phyloP scores from a whole-genome alignment of 768 basidiomycete species.

The Gloeostereum incarnatum region DNA sequence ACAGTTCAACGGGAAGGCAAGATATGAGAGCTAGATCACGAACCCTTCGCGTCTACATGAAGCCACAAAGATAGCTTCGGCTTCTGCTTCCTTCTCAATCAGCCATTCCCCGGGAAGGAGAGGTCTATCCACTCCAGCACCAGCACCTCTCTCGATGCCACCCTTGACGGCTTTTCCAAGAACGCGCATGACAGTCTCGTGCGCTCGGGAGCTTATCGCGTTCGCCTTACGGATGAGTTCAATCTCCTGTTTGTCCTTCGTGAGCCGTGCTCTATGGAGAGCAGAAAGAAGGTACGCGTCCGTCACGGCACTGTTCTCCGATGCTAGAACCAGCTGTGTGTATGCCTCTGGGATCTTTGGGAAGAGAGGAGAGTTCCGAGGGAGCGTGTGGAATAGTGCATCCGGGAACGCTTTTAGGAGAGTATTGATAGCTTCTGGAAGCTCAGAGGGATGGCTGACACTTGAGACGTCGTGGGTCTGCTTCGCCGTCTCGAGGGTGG shows the following conservation, averaged over 20 bases:
- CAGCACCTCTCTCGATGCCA: conserved; percentile 31
- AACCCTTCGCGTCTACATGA: conserved; percentile 85
- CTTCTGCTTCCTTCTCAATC: conserved; percentile 88
- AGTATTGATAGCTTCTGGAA: conserved; percentile 36
- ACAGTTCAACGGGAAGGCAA: conserved; percentile 2
- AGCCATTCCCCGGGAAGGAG: conserved; percentile 76
- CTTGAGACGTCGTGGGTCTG: conserved; percentile 49
- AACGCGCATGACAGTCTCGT: conserved; percentile 88
- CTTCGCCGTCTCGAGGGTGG: conserved; percentile 43
- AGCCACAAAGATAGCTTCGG: conserved; percentile 89
- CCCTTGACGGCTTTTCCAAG: conserved; percentile 66
- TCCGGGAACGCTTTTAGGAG: conserved; percentile 38
- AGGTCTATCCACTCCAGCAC: conserved; percentile 36
- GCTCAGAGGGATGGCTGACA: conserved; percentile 35
- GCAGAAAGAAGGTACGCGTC: conserved; percentile 66
- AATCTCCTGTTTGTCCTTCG: conserved; percentile 71
- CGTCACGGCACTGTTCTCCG: conserved; percentile 29
- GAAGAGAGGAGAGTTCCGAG: conserved; percentile 39
- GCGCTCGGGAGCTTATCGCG: conserved; percentile 80
- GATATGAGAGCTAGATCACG: background rate
- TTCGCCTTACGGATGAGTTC: conserved; percentile 71
- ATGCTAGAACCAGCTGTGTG: conserved; percentile 22
- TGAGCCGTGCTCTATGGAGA: conserved; percentile 72
- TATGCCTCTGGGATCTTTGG: conserved; percentile 38
- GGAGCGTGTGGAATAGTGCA: conserved; percentile 60